Conservation (phyloP, 768 basidiomycete genomes). For the Auriscalpium vulgare region DNA sequence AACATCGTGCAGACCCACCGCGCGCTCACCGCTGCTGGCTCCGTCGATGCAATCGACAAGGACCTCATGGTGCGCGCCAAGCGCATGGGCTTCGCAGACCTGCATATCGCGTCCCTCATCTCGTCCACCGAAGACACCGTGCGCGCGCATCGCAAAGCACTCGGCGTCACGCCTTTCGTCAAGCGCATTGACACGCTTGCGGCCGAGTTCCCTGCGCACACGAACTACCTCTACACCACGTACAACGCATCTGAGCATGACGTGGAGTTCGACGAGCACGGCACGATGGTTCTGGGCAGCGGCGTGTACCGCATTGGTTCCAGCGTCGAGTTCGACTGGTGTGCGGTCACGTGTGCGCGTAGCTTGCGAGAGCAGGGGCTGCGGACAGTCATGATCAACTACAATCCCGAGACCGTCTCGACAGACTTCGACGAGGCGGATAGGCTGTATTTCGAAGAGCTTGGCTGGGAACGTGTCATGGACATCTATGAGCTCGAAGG, state of each 20-base stretch:
- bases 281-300: conserved; percentile 98
- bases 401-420: conserved; percentile 98
- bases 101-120: conserved; percentile 82
- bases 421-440: conserved; percentile 99
- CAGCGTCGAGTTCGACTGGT: conserved; percentile 99
- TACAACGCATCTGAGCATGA: conserved; percentile 97
- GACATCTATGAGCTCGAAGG: conserved; percentile 97
- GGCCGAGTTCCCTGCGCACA: conserved; percentile 96
- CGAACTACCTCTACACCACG: conserved; percentile 98
- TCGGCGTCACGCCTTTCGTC: conserved; percentile 91
- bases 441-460: conserved; percentile 95
- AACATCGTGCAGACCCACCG: conserved; percentile 91
- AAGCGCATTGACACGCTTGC: conserved; percentile 99
- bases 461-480: conserved; percentile 98
- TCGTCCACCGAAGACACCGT: conserved; percentile 67
- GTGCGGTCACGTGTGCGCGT: conserved; percentile 96
- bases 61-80: conserved; percentile 85
- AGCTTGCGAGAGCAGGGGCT: conserved; percentile 88
- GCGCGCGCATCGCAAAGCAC: conserved; percentile 78
- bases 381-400: conserved; percentile 98
- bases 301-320: conserved; percentile 98
- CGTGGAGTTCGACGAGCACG: conserved; percentile 90
- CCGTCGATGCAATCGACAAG: conserved; percentile 59
- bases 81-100: conserved; percentile 90
- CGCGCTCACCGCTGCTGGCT: conserved; percentile 59